Conservation (phyloP, 257 asterid genomes). For the Vinca minor region DNA sequence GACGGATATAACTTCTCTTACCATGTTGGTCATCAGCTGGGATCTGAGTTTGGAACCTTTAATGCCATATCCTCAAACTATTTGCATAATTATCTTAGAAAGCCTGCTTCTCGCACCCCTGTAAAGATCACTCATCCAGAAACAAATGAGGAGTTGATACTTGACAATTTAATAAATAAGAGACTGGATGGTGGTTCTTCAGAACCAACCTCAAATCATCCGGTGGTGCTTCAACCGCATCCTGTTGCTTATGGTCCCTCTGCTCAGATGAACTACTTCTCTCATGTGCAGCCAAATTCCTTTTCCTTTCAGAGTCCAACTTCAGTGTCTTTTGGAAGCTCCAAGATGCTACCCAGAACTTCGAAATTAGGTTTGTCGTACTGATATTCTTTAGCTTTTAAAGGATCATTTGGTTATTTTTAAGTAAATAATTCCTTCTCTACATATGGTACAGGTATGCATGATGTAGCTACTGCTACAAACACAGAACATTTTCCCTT, state of each 20-base stretch:
- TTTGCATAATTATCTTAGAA: constrained; percentile 11
- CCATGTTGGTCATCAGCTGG: constrained; percentile 55
- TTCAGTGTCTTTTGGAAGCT: constrained; percentile 41
- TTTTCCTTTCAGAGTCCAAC: constrained; percentile 34
- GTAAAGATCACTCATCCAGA: constrained; percentile 91
- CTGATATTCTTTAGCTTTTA: constrained; percentile 4
- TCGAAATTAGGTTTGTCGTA: constrained; percentile 17
- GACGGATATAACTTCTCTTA: constrained; percentile 53
- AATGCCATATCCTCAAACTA: constrained; percentile 14
- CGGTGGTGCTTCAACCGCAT: constrained; percentile 53
- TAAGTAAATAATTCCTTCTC: not conserved
- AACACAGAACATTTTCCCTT: constrained; percentile 8
- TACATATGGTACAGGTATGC: constrained; percentile 12
- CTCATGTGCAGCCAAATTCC: constrained; percentile 34
- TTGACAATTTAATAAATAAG: constrained; percentile 24
- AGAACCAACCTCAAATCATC: constrained; percentile 47
- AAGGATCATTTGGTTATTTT: not conserved
- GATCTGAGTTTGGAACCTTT: constrained; percentile 32
- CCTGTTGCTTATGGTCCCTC: constrained; percentile 49
- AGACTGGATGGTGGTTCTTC: constrained; percentile 24
- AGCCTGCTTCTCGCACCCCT: constrained; percentile 45
- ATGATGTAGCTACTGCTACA: constrained; percentile 12
- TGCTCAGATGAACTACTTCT: constrained; percentile 39
- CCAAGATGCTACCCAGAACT: constrained; percentile 19
- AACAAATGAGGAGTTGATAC: constrained; percentile 81